Percentiles rank a stretch among this genome's conserved stretches.
Evolutionary conservation across 768 basidiomycete species (phyloP).

Genomic region (Suillus alpinus): DNA sequence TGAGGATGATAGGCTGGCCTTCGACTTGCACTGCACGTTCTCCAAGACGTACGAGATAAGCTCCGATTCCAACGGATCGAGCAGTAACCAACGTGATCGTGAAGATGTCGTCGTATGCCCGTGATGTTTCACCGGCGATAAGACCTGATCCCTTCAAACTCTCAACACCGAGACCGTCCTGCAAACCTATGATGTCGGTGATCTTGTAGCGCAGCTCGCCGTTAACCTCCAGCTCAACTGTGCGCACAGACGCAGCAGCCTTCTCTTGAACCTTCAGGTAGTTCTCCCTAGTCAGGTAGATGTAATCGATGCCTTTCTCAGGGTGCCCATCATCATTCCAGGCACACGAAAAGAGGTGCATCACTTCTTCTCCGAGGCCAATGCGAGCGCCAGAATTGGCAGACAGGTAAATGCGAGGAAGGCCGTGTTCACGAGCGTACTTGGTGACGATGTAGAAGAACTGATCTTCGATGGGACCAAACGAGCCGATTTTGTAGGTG

Average conservation of each 20-base stretch:
- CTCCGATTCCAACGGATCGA: slow-evolving; percentile 98
- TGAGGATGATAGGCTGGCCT: slow-evolving; percentile 98
- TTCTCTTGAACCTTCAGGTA: slow-evolving; percentile 87
- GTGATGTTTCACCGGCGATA: slow-evolving; percentile 96
- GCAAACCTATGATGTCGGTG: slow-evolving; percentile 94
- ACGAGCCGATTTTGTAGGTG: slow-evolving; percentile 97
- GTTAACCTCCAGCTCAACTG: slow-evolving; percentile 78
- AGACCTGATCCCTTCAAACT: slow-evolving; percentile 94
- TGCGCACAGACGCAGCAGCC: slow-evolving; percentile 72
- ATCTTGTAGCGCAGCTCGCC: slow-evolving; percentile 92
- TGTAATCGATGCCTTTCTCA: slow-evolving; percentile 94
- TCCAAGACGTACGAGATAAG: slow-evolving; percentile 96
- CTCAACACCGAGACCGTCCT: slow-evolving; percentile 96
- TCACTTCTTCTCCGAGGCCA: slow-evolving; percentile 90
- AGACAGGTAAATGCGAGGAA: slow-evolving; percentile 96
- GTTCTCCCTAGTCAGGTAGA: slow-evolving; percentile 93
- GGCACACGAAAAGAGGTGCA: slow-evolving; percentile 84
- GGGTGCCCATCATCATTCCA: slow-evolving; percentile 83
- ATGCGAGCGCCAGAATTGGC: slow-evolving; percentile 99
- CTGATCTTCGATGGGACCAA: slow-evolving; percentile 92
- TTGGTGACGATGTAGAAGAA: slow-evolving; percentile 96
- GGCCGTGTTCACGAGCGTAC: slow-evolving; percentile 82
- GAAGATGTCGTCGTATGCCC: slow-evolving; percentile 99
- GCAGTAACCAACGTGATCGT: slow-evolving; percentile 99
- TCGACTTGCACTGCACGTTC: slow-evolving; percentile 98